phyloP scores from a whole-genome alignment of 768 basidiomycete species.

The Astraeus odoratus region DNA sequence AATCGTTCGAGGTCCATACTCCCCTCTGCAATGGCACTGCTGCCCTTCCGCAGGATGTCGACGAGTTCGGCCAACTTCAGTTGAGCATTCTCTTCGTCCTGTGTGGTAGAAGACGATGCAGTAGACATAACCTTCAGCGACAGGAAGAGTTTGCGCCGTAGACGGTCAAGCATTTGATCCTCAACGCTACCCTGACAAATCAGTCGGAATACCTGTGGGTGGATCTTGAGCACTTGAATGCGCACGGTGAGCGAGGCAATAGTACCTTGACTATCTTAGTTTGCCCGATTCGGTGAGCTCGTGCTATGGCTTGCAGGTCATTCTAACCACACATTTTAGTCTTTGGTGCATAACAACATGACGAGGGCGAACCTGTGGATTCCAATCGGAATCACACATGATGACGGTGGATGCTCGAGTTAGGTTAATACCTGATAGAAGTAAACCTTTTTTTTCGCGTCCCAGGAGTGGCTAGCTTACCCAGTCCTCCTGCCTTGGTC shows the following conservation, averaged over 20 bases:
- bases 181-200: constrained; percentile 67
- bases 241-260: background rate
- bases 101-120: constrained; percentile 19
- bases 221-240: background rate
- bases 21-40: constrained; percentile 42
- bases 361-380: constrained; percentile 35
- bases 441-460: constrained; percentile 11
- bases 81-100: constrained; percentile 22
- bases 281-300: constrained; percentile 78
- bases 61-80: constrained; percentile 42
- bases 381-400: constrained; percentile 71
- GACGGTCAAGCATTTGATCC: constrained; percentile 68
- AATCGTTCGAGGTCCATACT: constrained; percentile 39
- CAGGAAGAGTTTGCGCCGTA: constrained; percentile 64
- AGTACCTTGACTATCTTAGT: constrained; percentile 59
- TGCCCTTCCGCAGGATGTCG: constrained; percentile 51
- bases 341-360: constrained; percentile 3
- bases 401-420: constrained; percentile 77
- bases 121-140: constrained; percentile 56
- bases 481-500: constrained; percentile 66
- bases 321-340: constrained; percentile 35
- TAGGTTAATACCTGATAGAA: constrained; percentile 61
- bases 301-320: constrained; percentile 80
- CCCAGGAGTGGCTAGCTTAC: constrained; percentile 24
- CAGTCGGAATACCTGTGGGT: constrained; percentile 54